Evolutionary conservation across 2,329 filamentous ascomycete species (phyloP).

Genomic region (Didymella segeticola): DNA sequence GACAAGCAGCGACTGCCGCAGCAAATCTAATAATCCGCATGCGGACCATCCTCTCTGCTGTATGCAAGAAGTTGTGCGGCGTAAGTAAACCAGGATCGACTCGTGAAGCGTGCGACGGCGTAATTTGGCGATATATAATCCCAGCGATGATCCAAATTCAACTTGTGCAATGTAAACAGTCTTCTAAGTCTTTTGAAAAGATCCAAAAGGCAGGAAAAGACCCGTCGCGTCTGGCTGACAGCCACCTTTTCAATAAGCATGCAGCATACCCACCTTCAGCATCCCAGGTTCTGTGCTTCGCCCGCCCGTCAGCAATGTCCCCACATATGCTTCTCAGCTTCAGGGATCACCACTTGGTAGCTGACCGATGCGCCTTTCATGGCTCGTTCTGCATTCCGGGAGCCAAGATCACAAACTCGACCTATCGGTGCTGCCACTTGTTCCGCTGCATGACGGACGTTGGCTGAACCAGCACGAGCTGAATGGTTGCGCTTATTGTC

Average conservation of each 20-base stretch:
- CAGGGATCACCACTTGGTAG: slow-evolving; percentile 10
- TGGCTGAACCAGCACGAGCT: slow-evolving; percentile 10
- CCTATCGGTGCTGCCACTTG: not conserved
- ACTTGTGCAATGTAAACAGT: not conserved
- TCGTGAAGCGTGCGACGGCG: not conserved
- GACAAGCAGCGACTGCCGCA: slow-evolving; percentile 16
- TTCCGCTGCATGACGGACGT: slow-evolving; percentile 6
- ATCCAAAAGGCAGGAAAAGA: slow-evolving; percentile 1
- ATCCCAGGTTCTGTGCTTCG: slow-evolving; percentile 6
- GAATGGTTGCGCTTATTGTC: slow-evolving; percentile 16
- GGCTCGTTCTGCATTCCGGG: not conserved
- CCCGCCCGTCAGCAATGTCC: slow-evolving; percentile 13
- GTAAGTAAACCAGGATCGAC: not conserved
- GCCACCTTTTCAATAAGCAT: slow-evolving; percentile 10
- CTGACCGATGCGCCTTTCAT: slow-evolving; percentile 15
- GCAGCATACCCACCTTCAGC: slow-evolving; percentile 4
- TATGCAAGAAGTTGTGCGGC: not conserved
- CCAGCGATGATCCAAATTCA: not conserved
- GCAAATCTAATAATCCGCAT: slow-evolving; percentile 20
- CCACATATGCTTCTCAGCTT: slow-evolving; percentile 13
- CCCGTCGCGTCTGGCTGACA: slow-evolving; percentile 11
- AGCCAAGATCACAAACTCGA: not conserved
- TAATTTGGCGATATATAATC: not conserved
- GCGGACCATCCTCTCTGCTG: slow-evolving; percentile 15
- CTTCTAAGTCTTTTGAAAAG: not conserved